A percentile compares a stretch with the other conserved stretches of the same genome.
phyloP scores from a whole-genome alignment of 768 basidiomycete genomes.

The Lanmaoa pseudosensibilis region DNA sequence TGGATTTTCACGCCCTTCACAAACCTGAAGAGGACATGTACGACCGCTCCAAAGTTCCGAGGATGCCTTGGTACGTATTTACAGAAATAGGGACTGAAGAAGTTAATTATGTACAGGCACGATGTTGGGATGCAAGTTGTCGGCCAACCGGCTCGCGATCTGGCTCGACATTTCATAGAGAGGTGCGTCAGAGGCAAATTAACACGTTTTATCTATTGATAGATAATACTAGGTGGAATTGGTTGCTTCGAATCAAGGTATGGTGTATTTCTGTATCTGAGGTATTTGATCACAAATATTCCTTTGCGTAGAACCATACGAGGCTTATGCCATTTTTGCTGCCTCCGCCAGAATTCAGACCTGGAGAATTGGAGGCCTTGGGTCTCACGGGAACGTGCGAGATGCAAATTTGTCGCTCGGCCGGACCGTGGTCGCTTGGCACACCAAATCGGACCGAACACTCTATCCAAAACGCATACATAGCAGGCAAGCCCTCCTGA shows the following conservation, averaged over 20 bases:
- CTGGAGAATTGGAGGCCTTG: slow-evolving; percentile 71
- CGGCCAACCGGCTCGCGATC: slow-evolving; percentile 92
- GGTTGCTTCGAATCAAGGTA: slow-evolving; percentile 89
- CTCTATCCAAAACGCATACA: slow-evolving; percentile 93
- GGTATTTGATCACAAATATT: background rate
- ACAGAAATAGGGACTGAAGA: background rate
- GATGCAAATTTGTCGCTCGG: slow-evolving; percentile 93
- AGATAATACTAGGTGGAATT: slow-evolving; percentile 73
- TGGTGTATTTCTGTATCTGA: slow-evolving; percentile 11
- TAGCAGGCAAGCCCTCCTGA: slow-evolving; percentile 59
- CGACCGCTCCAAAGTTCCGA: slow-evolving; percentile 81
- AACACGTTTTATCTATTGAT: slow-evolving; percentile 2
- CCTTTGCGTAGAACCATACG: slow-evolving; percentile 72
- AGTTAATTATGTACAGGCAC: slow-evolving; percentile 58
- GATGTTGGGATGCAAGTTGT: slow-evolving; percentile 96
- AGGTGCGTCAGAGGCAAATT: slow-evolving; percentile 46
- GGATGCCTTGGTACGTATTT: slow-evolving; percentile 88
- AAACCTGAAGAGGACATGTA: slow-evolving; percentile 97
- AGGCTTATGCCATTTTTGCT: slow-evolving; percentile 89
- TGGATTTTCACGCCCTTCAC: slow-evolving; percentile 81
- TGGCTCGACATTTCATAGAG: slow-evolving; percentile 93
- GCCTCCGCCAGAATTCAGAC: slow-evolving; percentile 90
- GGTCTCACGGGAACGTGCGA: slow-evolving; percentile 96
- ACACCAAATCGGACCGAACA: slow-evolving; percentile 81
- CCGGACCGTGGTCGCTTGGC: slow-evolving; percentile 95